Base-by-base conservation (phyloP, 306 rosid genomes). In the Medicago arabica region DNA sequence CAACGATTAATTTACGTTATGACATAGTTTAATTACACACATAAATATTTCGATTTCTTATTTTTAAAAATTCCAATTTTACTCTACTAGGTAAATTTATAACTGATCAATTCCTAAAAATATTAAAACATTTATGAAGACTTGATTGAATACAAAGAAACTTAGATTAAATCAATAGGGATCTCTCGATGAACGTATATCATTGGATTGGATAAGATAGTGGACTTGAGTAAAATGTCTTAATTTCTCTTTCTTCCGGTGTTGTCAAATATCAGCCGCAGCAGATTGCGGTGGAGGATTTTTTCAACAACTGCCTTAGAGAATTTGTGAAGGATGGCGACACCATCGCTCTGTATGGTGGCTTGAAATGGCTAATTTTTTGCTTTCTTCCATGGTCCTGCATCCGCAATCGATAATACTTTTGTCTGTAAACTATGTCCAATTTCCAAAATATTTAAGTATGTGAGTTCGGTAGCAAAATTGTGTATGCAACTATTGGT, bases 41-140 rank as follows among this genome's bases (percentile, higher is more conserved):
- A 4, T 34, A 5, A 34, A 34, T 34, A 34, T 34, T 5, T 34
- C 7, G 1, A 34, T 34, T 34, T 23, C 28, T 23, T 23, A 23
- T 23, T 23, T 23, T 23, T 1, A 23, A 23, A 23, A 16, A 43
- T 55, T 43, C 25, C 38, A 16, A 43, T 55, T 57, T 76, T 61
- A 11, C 49, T 59, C 58, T 13, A 28, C 38, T 5, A 72, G 21
- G 13, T 51, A 2, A 46, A 21, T 31, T 44, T 34, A 34, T 44
- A 19, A 77, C 14, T 58, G 75, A 31, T 47, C 40, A 31, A 69
- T 58, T 69, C 67, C 44, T 21, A 21, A 34, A 60, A 28, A 46
- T 0, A 25, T 19, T 21, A 77, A 67, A 77, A 41, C 70, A 31
- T 18, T 3, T 41, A 53, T 36, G 15, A 55, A 58, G 25, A 25